phyloP scores from a whole-genome alignment of 192 early-diverging fungal species.

The Diversispora eburnea region DNA sequence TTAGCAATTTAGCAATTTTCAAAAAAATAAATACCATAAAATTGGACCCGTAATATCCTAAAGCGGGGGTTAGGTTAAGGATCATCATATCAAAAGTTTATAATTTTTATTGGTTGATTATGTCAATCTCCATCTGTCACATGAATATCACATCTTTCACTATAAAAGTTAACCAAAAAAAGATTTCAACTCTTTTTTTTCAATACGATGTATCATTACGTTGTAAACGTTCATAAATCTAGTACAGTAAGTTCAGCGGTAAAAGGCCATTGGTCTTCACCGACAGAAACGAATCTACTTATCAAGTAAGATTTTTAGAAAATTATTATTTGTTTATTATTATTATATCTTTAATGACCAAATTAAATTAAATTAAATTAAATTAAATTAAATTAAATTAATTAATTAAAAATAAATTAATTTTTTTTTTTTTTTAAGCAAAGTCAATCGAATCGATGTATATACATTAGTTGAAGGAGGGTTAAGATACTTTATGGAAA shows the following conservation, averaged over 20 bases:
- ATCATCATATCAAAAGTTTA: too few relatives aligned
- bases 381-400: too few relatives aligned
- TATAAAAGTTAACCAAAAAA: not conserved
- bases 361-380: not conserved
- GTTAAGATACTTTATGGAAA: conserved; percentile 54
- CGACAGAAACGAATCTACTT: conserved; percentile 66
- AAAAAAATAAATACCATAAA: too few relatives aligned
- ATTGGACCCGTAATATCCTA: too few relatives aligned
- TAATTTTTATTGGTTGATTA: too few relatives aligned
- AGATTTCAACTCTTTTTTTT: not conserved
- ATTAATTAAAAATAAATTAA: too few relatives aligned
- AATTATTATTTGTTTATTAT: not conserved
- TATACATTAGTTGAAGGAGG: conserved; percentile 37
- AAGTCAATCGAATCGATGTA: conserved; percentile 61
- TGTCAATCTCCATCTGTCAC: too few relatives aligned
- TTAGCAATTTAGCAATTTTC: too few relatives aligned
- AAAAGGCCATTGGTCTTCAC: conserved; percentile 61
- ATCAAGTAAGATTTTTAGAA: conserved; percentile 51
- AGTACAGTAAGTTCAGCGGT: conserved; percentile 65
- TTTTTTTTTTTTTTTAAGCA: conserved; percentile 34
- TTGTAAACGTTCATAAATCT: conserved; percentile 77
- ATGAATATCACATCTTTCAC: too few relatives aligned
- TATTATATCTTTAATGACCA: too few relatives aligned
- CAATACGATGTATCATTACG: conserved; percentile 56
- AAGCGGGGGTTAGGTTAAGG: too few relatives aligned